These are phyloP conservation scores for Viridothelium virens DNA, from an alignment of 495 filamentous ascomycete species.

Conservation along the genomic window DNA sequence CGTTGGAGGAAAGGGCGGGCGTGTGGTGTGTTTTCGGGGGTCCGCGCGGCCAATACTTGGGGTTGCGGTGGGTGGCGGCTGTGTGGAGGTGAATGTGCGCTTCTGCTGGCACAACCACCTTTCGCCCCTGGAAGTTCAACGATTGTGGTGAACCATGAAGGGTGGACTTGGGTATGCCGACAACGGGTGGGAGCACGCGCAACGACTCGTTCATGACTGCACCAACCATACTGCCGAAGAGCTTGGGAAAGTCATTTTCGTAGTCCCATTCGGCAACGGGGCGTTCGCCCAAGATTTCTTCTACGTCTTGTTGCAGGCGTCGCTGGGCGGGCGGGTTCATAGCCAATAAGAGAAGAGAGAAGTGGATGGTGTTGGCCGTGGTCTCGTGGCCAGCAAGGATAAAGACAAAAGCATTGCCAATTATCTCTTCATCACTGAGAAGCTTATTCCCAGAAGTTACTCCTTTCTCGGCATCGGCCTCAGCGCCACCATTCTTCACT, in stretches of 20 bases:
- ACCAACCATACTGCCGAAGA: constrained; percentile 55
- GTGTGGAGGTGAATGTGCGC: constrained; percentile 41
- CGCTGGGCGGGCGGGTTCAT: constrained; percentile 50
- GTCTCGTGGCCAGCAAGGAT: constrained; percentile 68
- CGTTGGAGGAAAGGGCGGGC: not conserved
- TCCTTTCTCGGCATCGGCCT: constrained; percentile 21
- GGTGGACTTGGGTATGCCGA: constrained; percentile 54
- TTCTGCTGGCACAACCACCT: constrained; percentile 44
- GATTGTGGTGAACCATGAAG: constrained; percentile 41
- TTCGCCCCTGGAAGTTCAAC: constrained; percentile 44
- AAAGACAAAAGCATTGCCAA: constrained; percentile 65
- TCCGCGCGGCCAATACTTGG: constrained; percentile 44
- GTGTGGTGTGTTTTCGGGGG: not conserved
- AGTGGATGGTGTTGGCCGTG: constrained; percentile 59
- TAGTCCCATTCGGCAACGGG: constrained; percentile 55
- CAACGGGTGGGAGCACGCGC: constrained; percentile 53
- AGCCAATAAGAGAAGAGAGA: constrained; percentile 53
- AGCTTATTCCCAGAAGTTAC: constrained; percentile 27
- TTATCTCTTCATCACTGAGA: constrained; percentile 51
- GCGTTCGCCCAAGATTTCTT: constrained; percentile 45
- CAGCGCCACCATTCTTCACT: constrained; percentile 2
- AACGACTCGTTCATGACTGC: constrained; percentile 64
- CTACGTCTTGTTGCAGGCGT: constrained; percentile 54
- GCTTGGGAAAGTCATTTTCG: constrained; percentile 46
- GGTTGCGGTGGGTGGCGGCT: constrained; percentile 51